These are phyloP conservation scores for Talaromyces albobiverticillius DNA, from an alignment of 2,329 filamentous ascomycete species.

Conservation along the genomic window DNA sequence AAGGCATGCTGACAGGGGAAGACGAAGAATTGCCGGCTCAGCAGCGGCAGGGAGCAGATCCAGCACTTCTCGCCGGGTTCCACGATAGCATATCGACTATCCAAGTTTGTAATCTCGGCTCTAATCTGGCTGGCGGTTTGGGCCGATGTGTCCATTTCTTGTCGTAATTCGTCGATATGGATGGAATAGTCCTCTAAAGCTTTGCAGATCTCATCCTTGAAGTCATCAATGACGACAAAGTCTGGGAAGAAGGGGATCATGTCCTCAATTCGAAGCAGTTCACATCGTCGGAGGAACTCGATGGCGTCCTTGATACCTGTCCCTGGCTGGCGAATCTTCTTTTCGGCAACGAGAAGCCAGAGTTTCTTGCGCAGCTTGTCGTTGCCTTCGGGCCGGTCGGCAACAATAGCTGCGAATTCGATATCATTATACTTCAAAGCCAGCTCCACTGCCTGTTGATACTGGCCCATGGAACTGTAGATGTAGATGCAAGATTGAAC, in stretches of 20 bases:
- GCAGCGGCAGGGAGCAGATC: conserved; percentile 76
- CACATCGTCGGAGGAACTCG: conserved; percentile 86
- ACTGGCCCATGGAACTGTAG: conserved; percentile 94
- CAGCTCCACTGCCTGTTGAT: conserved; percentile 86
- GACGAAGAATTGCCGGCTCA: conserved; percentile 93
- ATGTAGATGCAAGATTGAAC: conserved; percentile 96
- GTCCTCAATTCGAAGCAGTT: conserved; percentile 91
- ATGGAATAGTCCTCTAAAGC: conserved; percentile 91
- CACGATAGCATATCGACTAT: conserved; percentile 90
- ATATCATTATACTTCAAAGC: conserved; percentile 86
- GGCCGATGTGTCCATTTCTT: conserved; percentile 93
- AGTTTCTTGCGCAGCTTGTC: conserved; percentile 83
- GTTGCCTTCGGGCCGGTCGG: conserved; percentile 76
- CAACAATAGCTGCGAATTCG: conserved; percentile 83
- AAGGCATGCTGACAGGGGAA: conserved; percentile 98
- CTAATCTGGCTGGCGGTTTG: conserved; percentile 89
- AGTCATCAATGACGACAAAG: conserved; percentile 97
- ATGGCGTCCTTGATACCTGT: conserved; percentile 91
- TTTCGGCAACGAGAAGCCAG: conserved; percentile 92
- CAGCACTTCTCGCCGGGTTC: conserved; percentile 95
- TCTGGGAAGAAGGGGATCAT: conserved; percentile 98
- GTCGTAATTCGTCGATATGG: conserved; percentile 81
- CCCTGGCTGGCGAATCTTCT: conserved; percentile 77
- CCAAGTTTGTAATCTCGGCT: conserved; percentile 78
- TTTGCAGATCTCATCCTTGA: conserved; percentile 95